A percentile compares a stretch with the other conserved stretches of the same genome.
phyloP scores from a whole-genome alignment of 2,329 filamentous ascomycete genomes.

The Magnaporthiopsis poae region DNA sequence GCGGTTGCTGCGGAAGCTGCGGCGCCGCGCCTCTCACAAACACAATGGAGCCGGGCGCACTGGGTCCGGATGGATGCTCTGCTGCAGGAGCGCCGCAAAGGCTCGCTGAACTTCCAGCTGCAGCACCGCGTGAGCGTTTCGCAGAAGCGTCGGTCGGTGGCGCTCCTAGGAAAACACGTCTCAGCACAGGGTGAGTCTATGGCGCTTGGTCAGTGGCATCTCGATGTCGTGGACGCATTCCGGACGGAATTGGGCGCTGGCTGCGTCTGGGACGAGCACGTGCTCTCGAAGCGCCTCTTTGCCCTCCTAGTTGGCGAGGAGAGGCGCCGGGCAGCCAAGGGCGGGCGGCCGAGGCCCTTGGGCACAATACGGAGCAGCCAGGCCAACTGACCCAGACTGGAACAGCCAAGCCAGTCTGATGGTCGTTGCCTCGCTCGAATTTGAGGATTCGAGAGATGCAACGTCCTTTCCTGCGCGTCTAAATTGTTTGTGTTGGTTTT shows the following conservation, averaged over 20 bases:
- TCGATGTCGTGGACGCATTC: constrained; percentile 49
- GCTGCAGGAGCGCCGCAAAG: constrained; percentile 40
- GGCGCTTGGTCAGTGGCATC: constrained; percentile 44
- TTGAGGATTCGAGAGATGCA: neutral
- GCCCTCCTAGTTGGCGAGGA: constrained; percentile 42
- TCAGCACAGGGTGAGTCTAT: constrained; percentile 35
- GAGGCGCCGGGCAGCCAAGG: constrained; percentile 19
- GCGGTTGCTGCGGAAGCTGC: constrained; percentile 5
- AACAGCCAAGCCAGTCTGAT: too few species aligned
- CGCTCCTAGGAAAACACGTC: constrained; percentile 40
- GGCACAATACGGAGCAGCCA: neutral
- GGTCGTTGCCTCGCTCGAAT: too few species aligned
- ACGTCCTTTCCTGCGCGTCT: neutral
- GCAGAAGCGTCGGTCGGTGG: constrained; percentile 12
- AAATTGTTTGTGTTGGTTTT: neutral
- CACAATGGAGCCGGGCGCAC: constrained; percentile 27
- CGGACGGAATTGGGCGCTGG: constrained; percentile 28
- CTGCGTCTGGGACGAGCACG: constrained; percentile 36
- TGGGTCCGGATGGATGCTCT: constrained; percentile 45
- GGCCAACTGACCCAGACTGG: neutral
- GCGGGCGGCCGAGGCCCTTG: neutral
- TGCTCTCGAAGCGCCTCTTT: constrained; percentile 43
- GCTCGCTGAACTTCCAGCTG: constrained; percentile 29
- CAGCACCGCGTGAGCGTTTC: constrained; percentile 20
- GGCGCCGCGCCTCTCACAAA: constrained; percentile 11